Evolutionary conservation across 805 yeast species (phyloP).

Genomic region (Barnettozyma salicaria): DNA sequence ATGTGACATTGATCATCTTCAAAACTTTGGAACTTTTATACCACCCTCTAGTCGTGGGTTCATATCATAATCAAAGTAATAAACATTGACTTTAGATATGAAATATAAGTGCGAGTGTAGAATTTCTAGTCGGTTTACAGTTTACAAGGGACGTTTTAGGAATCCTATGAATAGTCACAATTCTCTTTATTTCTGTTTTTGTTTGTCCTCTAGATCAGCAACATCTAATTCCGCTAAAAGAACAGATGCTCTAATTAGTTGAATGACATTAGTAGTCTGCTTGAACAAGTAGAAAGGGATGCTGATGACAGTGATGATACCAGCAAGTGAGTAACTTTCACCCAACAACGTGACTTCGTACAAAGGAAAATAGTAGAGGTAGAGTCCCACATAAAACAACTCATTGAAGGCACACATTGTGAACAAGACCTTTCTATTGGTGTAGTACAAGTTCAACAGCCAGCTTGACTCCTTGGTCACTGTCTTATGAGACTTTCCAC

Average conservation of each 20-base stretch:
- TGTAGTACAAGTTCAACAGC: conserved; percentile 80
- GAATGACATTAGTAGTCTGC: conserved; percentile 85
- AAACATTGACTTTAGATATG: no score
- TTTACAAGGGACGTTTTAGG: neutral
- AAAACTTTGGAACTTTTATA: conserved; percentile 3
- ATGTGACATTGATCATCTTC: neutral
- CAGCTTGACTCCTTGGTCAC: conserved; percentile 65
- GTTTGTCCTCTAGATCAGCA: conserved; percentile 26
- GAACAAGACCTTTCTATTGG: conserved; percentile 77
- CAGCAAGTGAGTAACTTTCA: conserved; percentile 51
- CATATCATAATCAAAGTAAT: no score
- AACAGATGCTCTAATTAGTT: conserved; percentile 78
- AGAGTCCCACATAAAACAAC: conserved; percentile 83
- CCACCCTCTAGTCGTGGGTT: no score
- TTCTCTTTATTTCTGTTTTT: conserved; percentile 3
- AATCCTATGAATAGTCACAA: neutral
- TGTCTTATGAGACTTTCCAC: conserved; percentile 77
- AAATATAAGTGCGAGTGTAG: no score
- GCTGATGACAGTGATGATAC: conserved; percentile 50
- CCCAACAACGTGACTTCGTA: conserved; percentile 26
- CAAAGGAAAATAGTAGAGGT: conserved; percentile 58
- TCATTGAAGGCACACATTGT: conserved; percentile 91
- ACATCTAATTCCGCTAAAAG: conserved; percentile 71
- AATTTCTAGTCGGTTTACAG: neutral
- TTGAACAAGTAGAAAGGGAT: conserved; percentile 88